Conservation (phyloP, 305 asterid species). For the Solanum hybrid region DNA sequence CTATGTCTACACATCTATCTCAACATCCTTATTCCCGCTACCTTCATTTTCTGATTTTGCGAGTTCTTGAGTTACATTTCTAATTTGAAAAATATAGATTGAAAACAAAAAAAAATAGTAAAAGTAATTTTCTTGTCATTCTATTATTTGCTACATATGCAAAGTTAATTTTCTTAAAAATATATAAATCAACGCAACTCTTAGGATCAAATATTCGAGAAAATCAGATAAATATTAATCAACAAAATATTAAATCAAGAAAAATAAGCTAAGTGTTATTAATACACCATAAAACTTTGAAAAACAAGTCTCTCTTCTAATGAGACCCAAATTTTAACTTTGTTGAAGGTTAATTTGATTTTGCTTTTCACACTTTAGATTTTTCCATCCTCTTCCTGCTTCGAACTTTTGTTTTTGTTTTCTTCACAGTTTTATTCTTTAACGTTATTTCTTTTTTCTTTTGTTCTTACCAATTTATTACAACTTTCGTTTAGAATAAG, state of each 20-base stretch:
- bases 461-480: no score
- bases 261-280: no score
- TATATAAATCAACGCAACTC: no score
- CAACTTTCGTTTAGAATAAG: background rate
- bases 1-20: background rate
- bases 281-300: background rate
- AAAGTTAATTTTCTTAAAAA: no score
- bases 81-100: no score
- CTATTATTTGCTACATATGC: no score
- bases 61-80: background rate
- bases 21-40: background rate
- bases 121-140: no score
- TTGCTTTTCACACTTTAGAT: background rate
- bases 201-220: no score
- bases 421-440: background rate
- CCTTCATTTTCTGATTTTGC: fast-evolving
- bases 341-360: background rate
- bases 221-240: no score
- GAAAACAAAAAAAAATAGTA: background rate
- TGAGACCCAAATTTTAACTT: background rate
- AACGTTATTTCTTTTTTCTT: background rate
- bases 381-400: background rate
- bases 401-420: background rate
- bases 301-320: background rate
- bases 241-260: no score